A percentile compares a stretch with the other conserved stretches of the same genome.
Conservation (phyloP, 2,329 filamentous ascomycete genomes). For the Exophiala sideris region DNA sequence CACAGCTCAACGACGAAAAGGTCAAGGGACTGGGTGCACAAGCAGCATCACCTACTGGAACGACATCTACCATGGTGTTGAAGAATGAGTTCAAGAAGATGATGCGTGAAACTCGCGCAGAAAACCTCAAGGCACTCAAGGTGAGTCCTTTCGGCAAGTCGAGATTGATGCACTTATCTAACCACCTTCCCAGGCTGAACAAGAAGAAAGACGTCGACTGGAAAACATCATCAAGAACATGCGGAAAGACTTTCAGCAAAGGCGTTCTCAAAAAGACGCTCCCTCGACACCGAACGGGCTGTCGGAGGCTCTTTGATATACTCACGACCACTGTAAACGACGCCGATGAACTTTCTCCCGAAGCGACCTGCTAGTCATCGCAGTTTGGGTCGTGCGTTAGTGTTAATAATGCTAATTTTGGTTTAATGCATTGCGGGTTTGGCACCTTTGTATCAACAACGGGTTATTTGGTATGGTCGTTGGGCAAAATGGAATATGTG, state of each 20-base stretch:
- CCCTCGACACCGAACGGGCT: not conserved
- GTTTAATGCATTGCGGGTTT: not conserved
- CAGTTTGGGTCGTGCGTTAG: no score
- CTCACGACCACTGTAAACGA: conserved; percentile 4
- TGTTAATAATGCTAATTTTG: conserved; percentile 5
- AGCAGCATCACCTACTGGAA: conserved; percentile 45
- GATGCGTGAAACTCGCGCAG: conserved; percentile 69
- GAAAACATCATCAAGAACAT: conserved; percentile 59
- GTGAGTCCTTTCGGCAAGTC: conserved; percentile 43
- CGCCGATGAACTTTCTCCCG: not conserved
- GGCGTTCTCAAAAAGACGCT: conserved; percentile 5
- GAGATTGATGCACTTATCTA: conserved; percentile 6
- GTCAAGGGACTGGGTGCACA: conserved; percentile 63
- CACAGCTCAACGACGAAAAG: conserved; percentile 63
- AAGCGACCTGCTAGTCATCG: no score
- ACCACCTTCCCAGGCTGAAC: conserved; percentile 55
- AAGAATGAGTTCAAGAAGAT: conserved; percentile 77
- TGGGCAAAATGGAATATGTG: not conserved
- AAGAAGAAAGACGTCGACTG: conserved; percentile 67
- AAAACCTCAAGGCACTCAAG: conserved; percentile 62
- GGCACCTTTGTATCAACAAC: not conserved
- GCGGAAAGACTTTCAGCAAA: conserved; percentile 39
- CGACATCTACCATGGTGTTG: conserved; percentile 65
- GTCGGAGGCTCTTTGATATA: conserved; percentile 3
- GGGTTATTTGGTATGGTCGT: not conserved